Evolutionary conservation across 2,329 filamentous ascomycete species (phyloP), one percentile per base, ranked within the genome.

Genomic region (Trichoderma afroharzianum): DNA sequence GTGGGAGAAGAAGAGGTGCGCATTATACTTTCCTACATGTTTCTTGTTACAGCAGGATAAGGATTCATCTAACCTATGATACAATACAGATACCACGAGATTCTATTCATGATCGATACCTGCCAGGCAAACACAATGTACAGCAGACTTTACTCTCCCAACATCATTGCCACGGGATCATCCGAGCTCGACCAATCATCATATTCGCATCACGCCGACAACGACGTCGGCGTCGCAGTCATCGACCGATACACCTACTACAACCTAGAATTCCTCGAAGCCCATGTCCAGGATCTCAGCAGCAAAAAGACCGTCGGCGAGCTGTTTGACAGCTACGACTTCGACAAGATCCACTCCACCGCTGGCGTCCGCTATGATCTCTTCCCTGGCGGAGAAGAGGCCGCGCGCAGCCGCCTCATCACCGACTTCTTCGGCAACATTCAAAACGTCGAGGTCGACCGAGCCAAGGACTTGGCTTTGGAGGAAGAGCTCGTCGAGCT

Each of bases 81-180:
- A 21, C 0, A 36, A 9, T 61, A 55, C 74, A 92, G 91, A 80
- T 99, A 98, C 82, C 93, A 98, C 81, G 96, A 99, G 82, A 91
- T 99, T 76, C 89, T 99, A 71, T 99, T 99, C 86, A 99, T 99
- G 96, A 99, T 99, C 82, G 96, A 99, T 81, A 99, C 96, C 0
- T 99, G 96, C 84, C 96, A 99, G 84, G 96, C 96, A 70, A 99
- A 99, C 81, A 99, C 96, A 36, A 98, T 99, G 94, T 99, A 97
- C 84, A 95, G 91, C 80, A 95, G 97, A 77, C 93, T 99, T 79
- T 99, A 99, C 85, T 97, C 94, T 6, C 95, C 95, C 62, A 98
- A 98, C 79, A 98, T 99, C 77, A 94, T 99, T 78, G 96, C 96
- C 0, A 99, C 97, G 0, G 96, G 96, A n/a, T 97, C 93, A 36